Percentiles rank a stretch among this genome's conserved stretches.
Conservation (phyloP, 192 early-diverging fungal species). For the Backusella mclennaniae region DNA sequence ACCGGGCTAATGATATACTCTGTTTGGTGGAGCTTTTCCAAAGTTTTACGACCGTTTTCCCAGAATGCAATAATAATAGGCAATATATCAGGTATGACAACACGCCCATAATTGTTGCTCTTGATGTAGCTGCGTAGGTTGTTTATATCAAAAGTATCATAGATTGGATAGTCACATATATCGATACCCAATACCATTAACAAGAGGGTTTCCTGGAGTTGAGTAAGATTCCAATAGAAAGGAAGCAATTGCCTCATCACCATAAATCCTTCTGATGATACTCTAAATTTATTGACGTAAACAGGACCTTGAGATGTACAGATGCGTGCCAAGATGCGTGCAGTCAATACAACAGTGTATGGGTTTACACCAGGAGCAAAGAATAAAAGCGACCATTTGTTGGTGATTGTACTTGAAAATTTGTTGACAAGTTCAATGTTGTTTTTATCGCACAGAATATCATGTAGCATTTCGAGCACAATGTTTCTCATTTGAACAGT, state of each 20-base stretch:
- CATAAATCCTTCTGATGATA: constrained; percentile 51
- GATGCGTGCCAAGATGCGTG: constrained; percentile 51
- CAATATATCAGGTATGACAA: constrained; percentile 47
- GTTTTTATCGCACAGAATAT: constrained; percentile 56
- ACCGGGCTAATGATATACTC: not conserved
- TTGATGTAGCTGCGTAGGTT: constrained; percentile 44
- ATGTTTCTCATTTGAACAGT: constrained; percentile 34
- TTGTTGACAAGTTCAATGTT: constrained; percentile 44
- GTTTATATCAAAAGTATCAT: constrained; percentile 47
- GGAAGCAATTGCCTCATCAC: constrained; percentile 57
- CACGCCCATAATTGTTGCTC: constrained; percentile 19
- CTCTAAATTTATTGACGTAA: constrained; percentile 52
- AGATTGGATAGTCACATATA: constrained; percentile 48
- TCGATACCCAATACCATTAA: constrained; percentile 56
- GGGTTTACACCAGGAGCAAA: constrained; percentile 52
- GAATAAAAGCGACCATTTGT: constrained; percentile 65
- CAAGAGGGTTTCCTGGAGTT: constrained; percentile 55
- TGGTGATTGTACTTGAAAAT: constrained; percentile 55
- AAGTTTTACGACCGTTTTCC: constrained; percentile 13
- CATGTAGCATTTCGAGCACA: constrained; percentile 64
- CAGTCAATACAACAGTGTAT: constrained; percentile 52
- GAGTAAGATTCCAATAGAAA: constrained; percentile 54
- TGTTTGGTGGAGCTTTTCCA: not conserved
- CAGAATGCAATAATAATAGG: constrained; percentile 45
- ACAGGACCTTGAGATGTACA: constrained; percentile 43